Base-by-base conservation (phyloP, 1,139 yeast genomes). In the Protomyces arabidopsidicola region DNA sequence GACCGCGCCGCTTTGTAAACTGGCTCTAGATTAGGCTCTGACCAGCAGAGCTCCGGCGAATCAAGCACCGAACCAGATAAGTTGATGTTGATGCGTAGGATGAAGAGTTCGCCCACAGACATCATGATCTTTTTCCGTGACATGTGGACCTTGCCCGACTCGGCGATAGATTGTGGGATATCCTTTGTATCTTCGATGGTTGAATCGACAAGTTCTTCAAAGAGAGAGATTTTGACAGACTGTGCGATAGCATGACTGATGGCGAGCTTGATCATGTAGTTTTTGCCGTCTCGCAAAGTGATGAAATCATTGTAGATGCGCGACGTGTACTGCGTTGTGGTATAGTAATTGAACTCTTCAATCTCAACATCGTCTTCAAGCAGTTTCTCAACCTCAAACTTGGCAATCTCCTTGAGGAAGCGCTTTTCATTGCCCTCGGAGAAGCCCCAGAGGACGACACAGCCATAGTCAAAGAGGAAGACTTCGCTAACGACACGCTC, bases 31-130 rank as follows among this genome's bases (percentile, higher is more conserved):
- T 91, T 97, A 1, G 98, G 98, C 72, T 93, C 98, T 0, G 97
- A 86, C 98, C 98, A 93, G 97, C 93, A 90, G 65, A 93, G 82
- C 74, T 93, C 98, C 0, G 98, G 98, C 1, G 96, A 88, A 73
- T 93, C 98, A 68, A 93, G 78, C 24, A 93, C 95, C 1, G 97
- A 90, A 0, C 98, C 98, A 76, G 93, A 98, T 67, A 93, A 78
- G 72, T 93, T 93, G 62, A 66, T 72, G 74, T 88, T 90, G 66
- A 93, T 93, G 66, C 98, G 79, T 69, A 93, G 78, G 66, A 93
- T 93, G 74, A 93, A 93, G 68, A 93, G 80, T 74, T 93, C 98
- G 18, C 98, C 98, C 66, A 93, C 93, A 64, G 95, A 87, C 76
- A 90, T 91, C 97, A 93, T 91, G 65, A 91, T 91, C 70, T 90